Evolutionary conservation across 768 basidiomycete species (phyloP).

Genomic region (Mycena amicta): DNA sequence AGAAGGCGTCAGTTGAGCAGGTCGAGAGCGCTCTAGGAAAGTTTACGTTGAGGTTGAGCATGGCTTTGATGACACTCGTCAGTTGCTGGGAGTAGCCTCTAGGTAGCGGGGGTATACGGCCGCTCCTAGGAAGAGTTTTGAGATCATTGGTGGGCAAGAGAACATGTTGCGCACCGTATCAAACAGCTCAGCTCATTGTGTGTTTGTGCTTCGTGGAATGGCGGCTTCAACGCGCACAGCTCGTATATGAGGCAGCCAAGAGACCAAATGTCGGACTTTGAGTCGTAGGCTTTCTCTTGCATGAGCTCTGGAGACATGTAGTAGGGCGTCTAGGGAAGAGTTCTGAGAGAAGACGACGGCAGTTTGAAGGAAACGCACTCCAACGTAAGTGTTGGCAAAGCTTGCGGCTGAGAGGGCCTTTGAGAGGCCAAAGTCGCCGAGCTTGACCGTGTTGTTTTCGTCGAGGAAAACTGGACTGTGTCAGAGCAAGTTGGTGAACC

Average conservation of each 20-base stretch:
- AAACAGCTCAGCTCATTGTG: conserved; percentile 82
- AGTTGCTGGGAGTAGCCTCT: conserved; percentile 78
- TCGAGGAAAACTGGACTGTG: conserved; percentile 79
- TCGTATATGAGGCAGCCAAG: conserved; percentile 97
- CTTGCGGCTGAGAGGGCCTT: conserved; percentile 87
- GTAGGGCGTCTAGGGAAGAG: conserved; percentile 78
- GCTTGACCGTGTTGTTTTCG: conserved; percentile 81
- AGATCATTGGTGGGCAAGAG: background rate
- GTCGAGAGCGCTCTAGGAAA: background rate
- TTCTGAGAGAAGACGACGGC: background rate
- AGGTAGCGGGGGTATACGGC: conserved; percentile 89
- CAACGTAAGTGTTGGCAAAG: conserved; percentile 97
- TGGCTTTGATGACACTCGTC: conserved; percentile 76
- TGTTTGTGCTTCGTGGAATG: conserved; percentile 91
- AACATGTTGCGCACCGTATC: conserved; percentile 55
- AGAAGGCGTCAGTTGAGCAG: conserved; percentile 4
- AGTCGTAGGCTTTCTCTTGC: conserved; percentile 96
- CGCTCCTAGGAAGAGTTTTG: conserved; percentile 53
- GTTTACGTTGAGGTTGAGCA: conserved; percentile 81
- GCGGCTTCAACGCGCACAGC: conserved; percentile 90
- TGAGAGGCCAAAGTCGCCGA: conserved; percentile 95
- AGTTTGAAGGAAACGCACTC: conserved; percentile 54
- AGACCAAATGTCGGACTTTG: conserved; percentile 98
- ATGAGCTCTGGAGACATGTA: conserved; percentile 99
- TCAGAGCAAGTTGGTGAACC: background rate